Conservation (phyloP, 345 rosid species). For the Gossypium bickii region DNA sequence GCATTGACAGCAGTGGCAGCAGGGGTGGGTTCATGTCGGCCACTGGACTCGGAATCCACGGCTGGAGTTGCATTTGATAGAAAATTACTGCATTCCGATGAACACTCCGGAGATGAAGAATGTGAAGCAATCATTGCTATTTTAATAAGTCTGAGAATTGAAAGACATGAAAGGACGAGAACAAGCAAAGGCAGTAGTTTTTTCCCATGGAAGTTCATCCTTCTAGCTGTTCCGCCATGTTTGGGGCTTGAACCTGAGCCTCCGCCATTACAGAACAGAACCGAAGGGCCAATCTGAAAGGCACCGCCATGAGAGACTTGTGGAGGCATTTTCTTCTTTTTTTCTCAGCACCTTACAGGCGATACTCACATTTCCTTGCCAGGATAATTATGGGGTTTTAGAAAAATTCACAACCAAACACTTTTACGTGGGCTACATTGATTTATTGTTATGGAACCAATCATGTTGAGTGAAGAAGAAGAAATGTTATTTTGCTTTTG, state of each 20-base stretch:
- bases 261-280: background rate
- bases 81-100: background rate
- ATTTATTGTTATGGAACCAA: background rate
- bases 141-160: background rate
- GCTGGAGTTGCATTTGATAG: background rate
- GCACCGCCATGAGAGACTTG: background rate
- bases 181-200: background rate
- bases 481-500: conserved; percentile 50
- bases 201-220: background rate
- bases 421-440: background rate
- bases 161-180: background rate
- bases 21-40: no score
- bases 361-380: no score
- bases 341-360: background rate
- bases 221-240: background rate
- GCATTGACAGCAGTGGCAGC: background rate
- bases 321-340: background rate
- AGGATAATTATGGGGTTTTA: no score
- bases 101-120: background rate
- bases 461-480: conserved; percentile 17
- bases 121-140: background rate
- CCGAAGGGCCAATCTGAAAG: background rate
- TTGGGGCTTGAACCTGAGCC: background rate
- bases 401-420: no score
- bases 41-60: background rate